Conservation (phyloP, 805 yeast species). For the Pichia insulana region DNA sequence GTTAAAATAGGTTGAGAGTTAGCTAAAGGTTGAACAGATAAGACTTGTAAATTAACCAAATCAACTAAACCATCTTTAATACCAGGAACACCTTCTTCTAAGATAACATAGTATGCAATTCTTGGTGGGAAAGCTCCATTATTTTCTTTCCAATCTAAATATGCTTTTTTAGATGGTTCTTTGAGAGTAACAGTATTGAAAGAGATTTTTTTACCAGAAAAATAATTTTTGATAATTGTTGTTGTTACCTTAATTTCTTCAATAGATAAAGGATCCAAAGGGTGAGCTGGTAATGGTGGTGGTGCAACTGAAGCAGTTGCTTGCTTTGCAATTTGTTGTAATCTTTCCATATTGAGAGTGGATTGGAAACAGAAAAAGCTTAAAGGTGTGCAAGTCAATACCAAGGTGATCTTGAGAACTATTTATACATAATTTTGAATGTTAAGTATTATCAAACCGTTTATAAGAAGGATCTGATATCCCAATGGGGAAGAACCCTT, state of each 20-base stretch:
- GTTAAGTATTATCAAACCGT: no score
- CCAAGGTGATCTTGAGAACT: no score
- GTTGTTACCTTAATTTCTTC: slow-evolving; percentile 54
- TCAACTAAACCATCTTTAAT: slow-evolving; percentile 67
- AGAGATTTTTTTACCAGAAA: slow-evolving; percentile 35
- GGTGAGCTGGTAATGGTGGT: slow-evolving; percentile 52
- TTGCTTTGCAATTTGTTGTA: slow-evolving; percentile 54
- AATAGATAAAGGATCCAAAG: slow-evolving; percentile 62
- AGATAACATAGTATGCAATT: slow-evolving; percentile 55
- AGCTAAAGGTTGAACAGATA: slow-evolving; percentile 39
- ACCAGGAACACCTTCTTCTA: slow-evolving; percentile 51
- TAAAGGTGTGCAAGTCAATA: not conserved
- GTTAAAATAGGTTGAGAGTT: slow-evolving; percentile 73
- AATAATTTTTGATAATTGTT: slow-evolving; percentile 40
- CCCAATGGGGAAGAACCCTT: no score
- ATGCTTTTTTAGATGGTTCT: slow-evolving; percentile 62
- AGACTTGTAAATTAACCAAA: slow-evolving; percentile 38
- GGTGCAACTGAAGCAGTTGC: slow-evolving; percentile 46
- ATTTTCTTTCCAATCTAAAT: slow-evolving; percentile 55
- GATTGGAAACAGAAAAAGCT: not conserved
- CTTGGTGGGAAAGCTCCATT: slow-evolving; percentile 59
- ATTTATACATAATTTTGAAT: no score
- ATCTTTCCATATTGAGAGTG: slow-evolving; percentile 44
- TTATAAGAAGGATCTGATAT: no score
- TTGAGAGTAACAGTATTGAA: slow-evolving; percentile 65